Evolutionary conservation across 768 basidiomycete genomes (phyloP), one percentile per base, ranked within the genome.

Genomic region (Termitomyces bulborhizus): DNA sequence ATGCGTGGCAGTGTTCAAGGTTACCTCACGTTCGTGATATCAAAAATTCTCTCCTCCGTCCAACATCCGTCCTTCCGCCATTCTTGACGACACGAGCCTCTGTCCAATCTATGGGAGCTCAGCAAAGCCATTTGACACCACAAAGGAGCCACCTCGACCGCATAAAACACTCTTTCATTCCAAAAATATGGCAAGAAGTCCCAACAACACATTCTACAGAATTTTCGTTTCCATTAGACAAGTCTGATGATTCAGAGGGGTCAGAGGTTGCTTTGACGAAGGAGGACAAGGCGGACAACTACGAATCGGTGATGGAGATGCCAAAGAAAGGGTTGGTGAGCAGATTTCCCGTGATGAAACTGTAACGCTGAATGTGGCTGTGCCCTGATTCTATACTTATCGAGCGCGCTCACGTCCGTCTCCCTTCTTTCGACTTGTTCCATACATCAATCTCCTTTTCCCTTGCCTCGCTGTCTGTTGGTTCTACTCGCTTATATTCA

Each of bases 61-160:
- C 21, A 36, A 24, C 46, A 24, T 37, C 51, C 37, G 42, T 29
- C 24, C 36, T 49, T 42, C 32, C 21, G 13, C 12, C 29, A 6
- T n/a, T n/a, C 55, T 46, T 34, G 15, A 18, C 34, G 7, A 46
- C 43, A 1, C 3, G 1, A 9, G 12, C 8, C 9, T 6, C 26
- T 27, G 6, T 45, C 5, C 6, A 45, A n/a, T 7, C 13, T 26
- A 73, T 73, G 72, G 72, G 71, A 43, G 56, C 65, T 47, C 62
- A 66, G 26, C 72, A 72, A 54, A 69, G 69, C 49, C 66, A 63
- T 47, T 44, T 59, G 29, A 58, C 54, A 27, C 54, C 61, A 1
- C 56, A 60, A 24, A 51, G 44, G 46, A 61, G 57, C 46, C 46
- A 64, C 46, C 41, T 65, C 24, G 61, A 62, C 57, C 64, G 66